Evolutionary conservation across 345 rosid genomes (phyloP).

Genomic region (Salix dunnii): DNA sequence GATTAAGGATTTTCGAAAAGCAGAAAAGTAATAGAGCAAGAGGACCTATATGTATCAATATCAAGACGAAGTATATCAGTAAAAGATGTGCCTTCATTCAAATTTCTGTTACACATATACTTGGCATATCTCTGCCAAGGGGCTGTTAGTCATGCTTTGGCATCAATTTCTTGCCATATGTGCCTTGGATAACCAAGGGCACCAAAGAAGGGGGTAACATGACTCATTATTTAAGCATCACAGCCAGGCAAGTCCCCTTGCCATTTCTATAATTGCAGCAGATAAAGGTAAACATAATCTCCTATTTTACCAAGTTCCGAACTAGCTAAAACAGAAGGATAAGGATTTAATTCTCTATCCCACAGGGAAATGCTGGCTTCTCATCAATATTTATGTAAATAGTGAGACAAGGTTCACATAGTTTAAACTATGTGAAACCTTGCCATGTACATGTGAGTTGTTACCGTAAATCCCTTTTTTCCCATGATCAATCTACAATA

Average conservation of each 20-base stretch:
- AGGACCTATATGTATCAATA: background rate
- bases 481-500: background rate
- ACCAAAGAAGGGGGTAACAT: background rate
- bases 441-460: background rate
- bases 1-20: no score
- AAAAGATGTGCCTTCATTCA: background rate
- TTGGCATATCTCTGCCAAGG: background rate
- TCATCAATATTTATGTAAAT: background rate
- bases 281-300: background rate
- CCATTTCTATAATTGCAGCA: background rate
- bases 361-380: background rate
- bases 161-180: background rate
- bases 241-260: background rate
- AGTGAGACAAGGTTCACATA: background rate
- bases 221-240: background rate
- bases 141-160: background rate
- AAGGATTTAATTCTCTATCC: background rate
- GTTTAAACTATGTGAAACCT: background rate
- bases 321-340: background rate
- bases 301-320: background rate
- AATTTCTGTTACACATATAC: background rate
- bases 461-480: background rate
- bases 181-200: background rate
- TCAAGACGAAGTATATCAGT: background rate
- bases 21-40: background rate